Conservation (phyloP, 2,329 filamentous ascomycete genomes). For the Metarhizium sp. region DNA sequence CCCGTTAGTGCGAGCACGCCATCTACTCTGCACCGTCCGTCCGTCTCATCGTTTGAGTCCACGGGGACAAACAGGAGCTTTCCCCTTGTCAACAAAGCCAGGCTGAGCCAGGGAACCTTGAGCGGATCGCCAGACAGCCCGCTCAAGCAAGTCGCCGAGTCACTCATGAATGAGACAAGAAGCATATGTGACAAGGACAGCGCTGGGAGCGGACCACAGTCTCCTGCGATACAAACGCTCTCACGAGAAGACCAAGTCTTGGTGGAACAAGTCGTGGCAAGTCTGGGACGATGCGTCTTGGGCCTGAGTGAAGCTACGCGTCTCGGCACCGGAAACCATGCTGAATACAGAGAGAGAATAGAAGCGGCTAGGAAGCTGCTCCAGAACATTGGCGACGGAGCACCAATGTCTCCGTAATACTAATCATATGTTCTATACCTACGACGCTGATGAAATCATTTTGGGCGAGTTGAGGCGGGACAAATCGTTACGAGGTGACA, state of each 20-base stretch:
- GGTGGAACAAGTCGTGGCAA: slow-evolving; percentile 50
- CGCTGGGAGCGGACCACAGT: slow-evolving; percentile 16
- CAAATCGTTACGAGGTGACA: neutral
- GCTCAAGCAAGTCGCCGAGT: slow-evolving; percentile 36
- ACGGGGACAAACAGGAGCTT: slow-evolving; percentile 53
- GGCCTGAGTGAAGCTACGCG: slow-evolving; percentile 45
- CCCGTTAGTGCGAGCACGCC: slow-evolving; percentile 31
- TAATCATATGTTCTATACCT: neutral
- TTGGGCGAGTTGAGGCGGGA: neutral
- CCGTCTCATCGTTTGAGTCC: slow-evolving; percentile 47
- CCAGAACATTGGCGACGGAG: slow-evolving; percentile 29
- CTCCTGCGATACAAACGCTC: slow-evolving; percentile 37
- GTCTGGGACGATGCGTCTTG: slow-evolving; percentile 50
- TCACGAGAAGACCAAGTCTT: slow-evolving; percentile 48
- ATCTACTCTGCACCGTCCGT: slow-evolving; percentile 40
- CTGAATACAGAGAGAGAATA: slow-evolving; percentile 60
- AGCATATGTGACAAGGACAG: slow-evolving; percentile 29
- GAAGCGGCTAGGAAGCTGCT: slow-evolving; percentile 66
- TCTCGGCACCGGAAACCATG: slow-evolving; percentile 47
- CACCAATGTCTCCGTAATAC: neutral
- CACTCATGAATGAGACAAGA: slow-evolving; percentile 38
- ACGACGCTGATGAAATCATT: slow-evolving; percentile 1
- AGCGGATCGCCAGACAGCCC: slow-evolving; percentile 40
- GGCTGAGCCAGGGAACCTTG: slow-evolving; percentile 36
- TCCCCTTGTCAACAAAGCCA: slow-evolving; percentile 46